Conservation (phyloP, 306 rosid species). For the Leucaena leucocephala region DNA sequence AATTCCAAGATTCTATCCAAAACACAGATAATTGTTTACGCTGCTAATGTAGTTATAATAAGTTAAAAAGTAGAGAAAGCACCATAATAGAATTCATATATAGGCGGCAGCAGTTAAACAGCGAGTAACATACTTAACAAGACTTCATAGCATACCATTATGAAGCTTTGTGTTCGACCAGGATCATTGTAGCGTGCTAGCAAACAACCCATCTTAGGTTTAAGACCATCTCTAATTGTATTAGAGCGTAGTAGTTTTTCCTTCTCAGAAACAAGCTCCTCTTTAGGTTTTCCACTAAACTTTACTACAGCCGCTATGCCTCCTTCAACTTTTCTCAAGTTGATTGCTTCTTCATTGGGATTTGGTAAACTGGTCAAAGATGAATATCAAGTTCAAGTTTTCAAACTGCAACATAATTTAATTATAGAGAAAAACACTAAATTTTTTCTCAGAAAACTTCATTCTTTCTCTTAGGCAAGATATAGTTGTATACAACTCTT, state of each 20-base stretch:
- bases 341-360: constrained; percentile 68
- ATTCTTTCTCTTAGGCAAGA: constrained; percentile 4
- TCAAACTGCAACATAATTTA: not conserved
- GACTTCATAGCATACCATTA: constrained; percentile 59
- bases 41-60: not conserved
- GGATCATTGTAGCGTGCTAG: constrained; percentile 98
- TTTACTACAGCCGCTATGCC: constrained; percentile 76
- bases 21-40: not conserved
- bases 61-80: constrained; percentile 9
- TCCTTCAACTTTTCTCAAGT: constrained; percentile 76
- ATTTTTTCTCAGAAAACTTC: not conserved
- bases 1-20: constrained; percentile 1
- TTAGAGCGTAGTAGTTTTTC: constrained; percentile 57
- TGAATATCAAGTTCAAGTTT: constrained; percentile 10
- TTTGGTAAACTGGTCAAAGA: constrained; percentile 70
- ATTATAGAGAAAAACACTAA: not conserved
- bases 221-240: constrained; percentile 65
- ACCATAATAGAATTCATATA: constrained; percentile 2
- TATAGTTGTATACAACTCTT: not conserved
- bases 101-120: not conserved
- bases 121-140: not conserved
- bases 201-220: constrained; percentile 74
- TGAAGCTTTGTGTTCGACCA: constrained; percentile 74
- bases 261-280: constrained; percentile 58
- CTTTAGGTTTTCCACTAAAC: constrained; percentile 79